These are phyloP conservation scores for Hebeloma cylindrosporum DNA, from an alignment of 768 basidiomycete species.

Conservation along the genomic window DNA sequence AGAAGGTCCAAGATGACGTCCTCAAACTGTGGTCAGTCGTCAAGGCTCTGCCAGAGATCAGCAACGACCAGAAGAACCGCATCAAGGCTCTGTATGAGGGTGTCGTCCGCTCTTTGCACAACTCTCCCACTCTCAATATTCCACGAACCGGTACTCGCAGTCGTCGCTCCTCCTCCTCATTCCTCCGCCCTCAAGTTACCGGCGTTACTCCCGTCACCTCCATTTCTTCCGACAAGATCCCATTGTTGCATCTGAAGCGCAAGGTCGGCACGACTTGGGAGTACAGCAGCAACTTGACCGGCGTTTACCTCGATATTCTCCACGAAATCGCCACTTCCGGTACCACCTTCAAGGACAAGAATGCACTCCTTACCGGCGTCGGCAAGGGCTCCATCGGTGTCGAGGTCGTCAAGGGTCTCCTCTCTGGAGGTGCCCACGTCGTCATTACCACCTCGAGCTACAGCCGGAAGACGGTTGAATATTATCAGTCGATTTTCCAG, in stretches of 20 bases:
- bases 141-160: constrained; percentile 51
- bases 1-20: constrained; percentile 97
- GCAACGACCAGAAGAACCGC: constrained; percentile 92
- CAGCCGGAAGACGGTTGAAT: constrained; percentile 93
- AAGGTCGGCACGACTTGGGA: constrained; percentile 95
- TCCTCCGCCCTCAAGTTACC: constrained; percentile 89
- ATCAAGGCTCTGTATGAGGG: constrained; percentile 96
- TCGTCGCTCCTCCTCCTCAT: constrained; percentile 93
- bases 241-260: constrained; percentile 94
- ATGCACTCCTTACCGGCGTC: constrained; percentile 95
- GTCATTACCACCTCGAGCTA: constrained; percentile 98
- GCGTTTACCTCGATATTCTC: constrained; percentile 93
- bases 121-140: constrained; percentile 61
- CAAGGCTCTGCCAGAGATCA: constrained; percentile 95
- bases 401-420: constrained; percentile 94
- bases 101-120: constrained; percentile 90
- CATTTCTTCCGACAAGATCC: constrained; percentile 79
- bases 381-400: constrained; percentile 98
- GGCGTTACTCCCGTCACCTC: constrained; percentile 76
- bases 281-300: constrained; percentile 95
- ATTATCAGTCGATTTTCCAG: constrained; percentile 98
- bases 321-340: constrained; percentile 99
- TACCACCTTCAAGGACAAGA: constrained; percentile 99
- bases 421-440: constrained; percentile 95
- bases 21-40: constrained; percentile 97